Evolutionary conservation across 495 filamentous ascomycete genomes (phyloP).

Genomic region (Massariosphaeria phaeospora): DNA sequence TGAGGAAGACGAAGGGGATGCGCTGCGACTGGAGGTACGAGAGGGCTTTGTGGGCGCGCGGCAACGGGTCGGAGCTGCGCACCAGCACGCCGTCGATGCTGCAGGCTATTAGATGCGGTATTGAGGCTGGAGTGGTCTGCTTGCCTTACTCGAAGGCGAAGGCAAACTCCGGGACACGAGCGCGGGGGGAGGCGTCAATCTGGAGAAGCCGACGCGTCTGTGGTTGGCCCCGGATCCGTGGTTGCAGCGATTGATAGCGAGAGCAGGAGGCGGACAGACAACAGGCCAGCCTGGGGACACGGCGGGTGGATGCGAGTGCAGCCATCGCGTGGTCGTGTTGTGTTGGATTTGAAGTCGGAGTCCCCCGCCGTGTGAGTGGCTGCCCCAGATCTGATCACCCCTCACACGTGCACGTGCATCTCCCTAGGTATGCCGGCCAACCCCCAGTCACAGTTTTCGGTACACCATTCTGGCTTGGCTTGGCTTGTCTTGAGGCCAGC

Average conservation of each 20-base stretch:
- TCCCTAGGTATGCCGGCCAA: no score
- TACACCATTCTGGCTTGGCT: no score
- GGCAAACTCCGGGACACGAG: constrained; percentile 56
- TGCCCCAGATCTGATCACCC: no score
- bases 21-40: constrained; percentile 60
- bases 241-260: neutral
- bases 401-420: no score
- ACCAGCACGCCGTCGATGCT: constrained; percentile 96
- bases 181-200: constrained; percentile 7
- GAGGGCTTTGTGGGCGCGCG: constrained; percentile 75
- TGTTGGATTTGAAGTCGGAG: no score
- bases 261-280: no score
- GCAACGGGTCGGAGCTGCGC: constrained; percentile 72
- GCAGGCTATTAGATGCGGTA: constrained; percentile 3
- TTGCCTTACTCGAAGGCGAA: constrained; percentile 78
- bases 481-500: no score
- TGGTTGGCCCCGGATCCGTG: neutral
- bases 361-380: no score
- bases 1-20: constrained; percentile 81
- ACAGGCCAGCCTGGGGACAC: no score
- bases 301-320: no score
- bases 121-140: neutral
- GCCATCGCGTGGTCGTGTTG: no score
- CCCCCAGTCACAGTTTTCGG: no score
- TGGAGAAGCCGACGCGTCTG: constrained; percentile 22